phyloP scores from a whole-genome alignment of 164 flowering plant species.

The Vitis rupestris region DNA sequence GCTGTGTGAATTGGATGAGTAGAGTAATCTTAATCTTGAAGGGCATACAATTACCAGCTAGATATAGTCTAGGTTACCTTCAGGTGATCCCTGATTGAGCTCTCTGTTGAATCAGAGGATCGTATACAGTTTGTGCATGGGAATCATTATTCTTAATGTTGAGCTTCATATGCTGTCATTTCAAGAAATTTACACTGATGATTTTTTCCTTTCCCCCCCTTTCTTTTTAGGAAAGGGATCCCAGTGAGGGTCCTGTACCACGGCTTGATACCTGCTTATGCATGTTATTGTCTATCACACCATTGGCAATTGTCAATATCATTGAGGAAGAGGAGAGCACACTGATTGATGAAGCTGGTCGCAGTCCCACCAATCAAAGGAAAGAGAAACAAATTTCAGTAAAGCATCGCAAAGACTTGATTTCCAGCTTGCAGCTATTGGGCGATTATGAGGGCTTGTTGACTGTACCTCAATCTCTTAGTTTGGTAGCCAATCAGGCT shows the following conservation, averaged over 20 bases:
- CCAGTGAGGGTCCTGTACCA: conserved; percentile 93
- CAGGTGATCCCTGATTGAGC: neutral
- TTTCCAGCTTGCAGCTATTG: conserved; percentile 71
- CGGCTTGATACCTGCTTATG: conserved; percentile 78
- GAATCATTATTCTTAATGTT: conserved; percentile 4
- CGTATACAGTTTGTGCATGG: neutral
- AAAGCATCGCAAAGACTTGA: conserved; percentile 55
- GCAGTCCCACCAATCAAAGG: conserved; percentile 24
- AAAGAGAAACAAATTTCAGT: conserved; percentile 46
- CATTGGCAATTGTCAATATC: conserved; percentile 70
- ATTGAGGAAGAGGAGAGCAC: conserved; percentile 80
- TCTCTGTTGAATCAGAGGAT: neutral
- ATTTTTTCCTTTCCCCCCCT: neutral
- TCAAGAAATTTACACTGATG: neutral
- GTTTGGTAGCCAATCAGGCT: conserved; percentile 82
- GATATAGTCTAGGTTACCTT: neutral
- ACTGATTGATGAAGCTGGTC: conserved; percentile 40
- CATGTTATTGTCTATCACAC: conserved; percentile 72
- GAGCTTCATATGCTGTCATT: neutral
- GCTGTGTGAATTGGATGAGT: too few relatives aligned
- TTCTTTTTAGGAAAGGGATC: conserved; percentile 76
- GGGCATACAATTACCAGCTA: neutral
- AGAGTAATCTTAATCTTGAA: too few relatives aligned
- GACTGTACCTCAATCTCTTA: conserved; percentile 69
- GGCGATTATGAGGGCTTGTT: conserved; percentile 77